phyloP scores from a whole-genome alignment of 2,329 filamentous ascomycete genomes.

The Epichloe hybrida region DNA sequence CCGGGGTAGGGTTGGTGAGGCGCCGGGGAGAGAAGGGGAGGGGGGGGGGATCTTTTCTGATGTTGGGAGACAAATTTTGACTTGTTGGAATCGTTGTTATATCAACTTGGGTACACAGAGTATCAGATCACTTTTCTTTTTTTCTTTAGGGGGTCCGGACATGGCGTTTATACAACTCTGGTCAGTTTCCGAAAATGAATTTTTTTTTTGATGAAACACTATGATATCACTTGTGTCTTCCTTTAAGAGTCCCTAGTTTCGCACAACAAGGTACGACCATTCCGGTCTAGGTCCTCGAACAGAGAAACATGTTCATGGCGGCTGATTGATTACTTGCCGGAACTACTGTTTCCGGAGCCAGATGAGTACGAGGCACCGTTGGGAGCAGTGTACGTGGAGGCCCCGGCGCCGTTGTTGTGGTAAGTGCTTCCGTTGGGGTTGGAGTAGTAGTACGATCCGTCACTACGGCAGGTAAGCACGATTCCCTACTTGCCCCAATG shows the following conservation, averaged over 20 bases:
- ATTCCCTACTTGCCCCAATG: too few relatives aligned
- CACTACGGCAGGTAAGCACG: slow-evolving; percentile 16
- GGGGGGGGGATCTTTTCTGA: too few relatives aligned
- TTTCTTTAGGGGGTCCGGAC: too few relatives aligned
- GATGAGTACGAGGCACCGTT: slow-evolving; percentile 1
- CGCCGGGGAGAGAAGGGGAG: too few relatives aligned
- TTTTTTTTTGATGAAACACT: not conserved
- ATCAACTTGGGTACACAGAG: not conserved
- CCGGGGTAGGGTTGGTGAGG: not conserved
- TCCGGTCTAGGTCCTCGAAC: too few relatives aligned
- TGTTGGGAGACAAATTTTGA: not conserved
- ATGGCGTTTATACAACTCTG: not conserved
- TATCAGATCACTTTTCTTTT: not conserved
- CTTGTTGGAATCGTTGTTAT: not conserved
- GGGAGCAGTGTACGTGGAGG: slow-evolving; percentile 46
- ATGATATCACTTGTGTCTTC: not conserved
- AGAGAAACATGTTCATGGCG: not conserved
- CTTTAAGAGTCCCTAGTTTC: not conserved
- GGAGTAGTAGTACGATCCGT: slow-evolving; percentile 62
- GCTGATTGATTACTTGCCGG: slow-evolving; percentile 2
- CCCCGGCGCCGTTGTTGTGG: slow-evolving; percentile 49
- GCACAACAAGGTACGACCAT: not conserved
- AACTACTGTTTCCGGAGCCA: not conserved
- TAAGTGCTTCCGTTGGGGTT: slow-evolving; percentile 58
- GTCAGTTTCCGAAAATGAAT: not conserved